Evolutionary conservation across 2,329 filamentous ascomycete genomes (phyloP), one percentile per base, ranked within the genome.

Genomic region (Aspergillus bombycis): DNA sequence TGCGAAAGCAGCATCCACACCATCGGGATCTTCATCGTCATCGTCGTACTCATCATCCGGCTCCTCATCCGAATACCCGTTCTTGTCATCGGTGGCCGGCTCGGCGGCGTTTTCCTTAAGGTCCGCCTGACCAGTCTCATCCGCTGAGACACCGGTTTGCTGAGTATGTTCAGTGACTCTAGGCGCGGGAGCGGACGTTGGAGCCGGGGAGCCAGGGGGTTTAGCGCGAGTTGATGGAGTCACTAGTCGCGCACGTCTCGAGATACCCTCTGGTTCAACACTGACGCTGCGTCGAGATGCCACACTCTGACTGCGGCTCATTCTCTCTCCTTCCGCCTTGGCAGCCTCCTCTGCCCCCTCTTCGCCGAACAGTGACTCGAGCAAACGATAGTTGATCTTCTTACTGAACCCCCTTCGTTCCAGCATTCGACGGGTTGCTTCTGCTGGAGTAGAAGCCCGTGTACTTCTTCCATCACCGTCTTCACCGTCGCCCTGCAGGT

Each of bases 341-440:
- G 71, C 68, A 4, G 65, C 54, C 19, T 74, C 70, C 5, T 74
- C 70, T 32, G 62, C 65, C 3, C 69, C 74, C 53, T 79, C 78
- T n/a, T 77, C 73, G 26, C 75, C 78, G 62, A 79, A 80, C 7
- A 80, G 62, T 2, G 75, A 74, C 50, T 80, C 77, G 9, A 80
- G 63, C 16, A 79, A 69, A 45, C 74, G 75, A 60, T 92, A 93
- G 70, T 93, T 92, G 73, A 93, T 91, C 72, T 91, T 89, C 77
- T 89, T 91, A 66, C 88, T 91, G 78, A 88, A 90, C 0, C 85
- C 86, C 53, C 89, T 83, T 61, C 87, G 86, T 75, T 90, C 89
- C 74, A 91, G 82, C 68, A 90, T 89, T 61, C 86, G 85, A 65
- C 87, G 83, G 16, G 89, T 89, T 1, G 90, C 90, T 73, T 92